Evolutionary conservation across 2,329 filamentous ascomycete species (phyloP).

Genomic region (Aspergillus sergii): DNA sequence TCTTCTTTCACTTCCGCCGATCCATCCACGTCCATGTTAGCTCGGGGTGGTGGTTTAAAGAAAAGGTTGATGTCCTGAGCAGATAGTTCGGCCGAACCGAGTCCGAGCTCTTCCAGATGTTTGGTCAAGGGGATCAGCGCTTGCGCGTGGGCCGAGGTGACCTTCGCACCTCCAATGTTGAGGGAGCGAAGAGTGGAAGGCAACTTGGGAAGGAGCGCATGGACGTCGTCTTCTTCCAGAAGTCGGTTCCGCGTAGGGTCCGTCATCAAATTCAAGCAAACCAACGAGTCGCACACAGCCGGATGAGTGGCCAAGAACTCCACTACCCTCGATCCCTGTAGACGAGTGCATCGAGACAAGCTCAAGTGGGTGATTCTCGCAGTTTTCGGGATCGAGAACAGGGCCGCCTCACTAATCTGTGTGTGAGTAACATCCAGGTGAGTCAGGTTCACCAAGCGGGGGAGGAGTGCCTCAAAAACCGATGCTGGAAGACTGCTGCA

Average conservation of each 20-base stretch:
- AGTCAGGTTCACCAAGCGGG: constrained; percentile 69
- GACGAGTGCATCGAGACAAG: constrained; percentile 71
- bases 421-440: constrained; percentile 81
- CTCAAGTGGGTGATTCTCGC: constrained; percentile 77
- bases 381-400: constrained; percentile 70
- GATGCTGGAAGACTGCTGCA: constrained; percentile 69
- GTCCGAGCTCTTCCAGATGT: constrained; percentile 73
- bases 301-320: constrained; percentile 73
- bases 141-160: constrained; percentile 66
- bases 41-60: constrained; percentile 47
- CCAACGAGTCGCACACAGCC: constrained; percentile 63
- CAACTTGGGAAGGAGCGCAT: constrained; percentile 65
- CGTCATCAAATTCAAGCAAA: constrained; percentile 73
- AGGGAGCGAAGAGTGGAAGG: constrained; percentile 71
- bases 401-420: constrained; percentile 70
- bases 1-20: constrained; percentile 30
- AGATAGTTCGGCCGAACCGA: constrained; percentile 67
- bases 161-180: constrained; percentile 73
- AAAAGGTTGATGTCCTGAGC: constrained; percentile 66
- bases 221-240: constrained; percentile 66
- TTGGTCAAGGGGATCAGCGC: constrained; percentile 67
- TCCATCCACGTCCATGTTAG: neutral
- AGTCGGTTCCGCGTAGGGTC: constrained; percentile 74
- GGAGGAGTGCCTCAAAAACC: constrained; percentile 70
- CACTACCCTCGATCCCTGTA: constrained; percentile 68